Conservation (phyloP, 352 stramenopile species). For the Pythium oligandrum region DNA sequence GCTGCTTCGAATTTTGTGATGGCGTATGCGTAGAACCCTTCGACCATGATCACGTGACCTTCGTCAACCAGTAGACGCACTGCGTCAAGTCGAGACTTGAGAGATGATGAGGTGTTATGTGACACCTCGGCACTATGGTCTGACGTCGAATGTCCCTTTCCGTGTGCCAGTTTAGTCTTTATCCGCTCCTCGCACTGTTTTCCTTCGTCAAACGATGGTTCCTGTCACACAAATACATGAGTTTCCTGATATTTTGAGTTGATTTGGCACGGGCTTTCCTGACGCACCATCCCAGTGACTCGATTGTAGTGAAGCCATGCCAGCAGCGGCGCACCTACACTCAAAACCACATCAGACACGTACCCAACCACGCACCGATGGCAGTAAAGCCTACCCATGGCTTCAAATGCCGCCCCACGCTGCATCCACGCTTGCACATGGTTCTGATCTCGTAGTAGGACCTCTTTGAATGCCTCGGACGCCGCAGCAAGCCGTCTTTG, state of each 20-base stretch:
- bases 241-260: no score
- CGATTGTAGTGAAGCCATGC: conserved; percentile 70
- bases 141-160: neutral
- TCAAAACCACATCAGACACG: neutral
- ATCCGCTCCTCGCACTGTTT: conserved; percentile 16
- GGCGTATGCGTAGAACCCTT: conserved; percentile 65
- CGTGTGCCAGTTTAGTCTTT: conserved; percentile 5
- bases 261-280: no score
- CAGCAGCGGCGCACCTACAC: conserved; percentile 37
- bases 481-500: conserved; percentile 25
- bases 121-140: neutral
- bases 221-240: no score
- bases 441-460: conserved; percentile 45
- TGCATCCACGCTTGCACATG: conserved; percentile 46
- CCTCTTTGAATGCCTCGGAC: conserved; percentile 65
- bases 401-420: conserved; percentile 50
- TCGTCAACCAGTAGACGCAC: conserved; percentile 40
- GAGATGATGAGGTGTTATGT: conserved; percentile 2
- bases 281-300: conserved; percentile 35
- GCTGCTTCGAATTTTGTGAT: conserved; percentile 39
- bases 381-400: conserved; percentile 24
- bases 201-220: conserved; percentile 10
- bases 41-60: conserved; percentile 52
- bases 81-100: conserved; percentile 19
- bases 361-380: neutral